These are phyloP conservation scores for Globisporangium camurandrum DNA, from an alignment of 352 stramenopile species.

Conservation along the genomic window DNA sequence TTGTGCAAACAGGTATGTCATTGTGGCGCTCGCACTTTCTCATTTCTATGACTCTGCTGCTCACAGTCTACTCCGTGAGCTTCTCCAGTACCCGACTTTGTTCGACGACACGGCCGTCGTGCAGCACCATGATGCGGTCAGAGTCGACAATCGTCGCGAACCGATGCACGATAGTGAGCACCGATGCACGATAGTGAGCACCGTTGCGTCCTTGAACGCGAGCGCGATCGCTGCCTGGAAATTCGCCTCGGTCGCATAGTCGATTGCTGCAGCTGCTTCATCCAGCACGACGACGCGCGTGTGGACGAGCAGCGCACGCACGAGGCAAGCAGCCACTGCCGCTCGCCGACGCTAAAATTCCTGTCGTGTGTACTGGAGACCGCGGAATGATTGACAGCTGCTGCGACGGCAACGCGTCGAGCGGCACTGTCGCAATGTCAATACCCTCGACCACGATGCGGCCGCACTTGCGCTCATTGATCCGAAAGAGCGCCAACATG, in stretches of 20 bases:
- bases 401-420: slow-evolving; percentile 57
- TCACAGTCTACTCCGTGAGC: no score
- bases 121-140: slow-evolving; percentile 81
- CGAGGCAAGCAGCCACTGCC: slow-evolving; percentile 90
- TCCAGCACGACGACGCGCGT: slow-evolving; percentile 66
- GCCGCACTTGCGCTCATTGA: slow-evolving; percentile 81
- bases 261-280: slow-evolving; percentile 60
- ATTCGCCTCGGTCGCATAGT: slow-evolving; percentile 68
- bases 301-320: slow-evolving; percentile 35
- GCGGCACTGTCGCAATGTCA: slow-evolving; percentile 50
- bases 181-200: slow-evolving; percentile 88
- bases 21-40: no score
- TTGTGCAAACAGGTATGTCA: no score
- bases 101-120: slow-evolving; percentile 76
- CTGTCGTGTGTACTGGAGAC: slow-evolving; percentile 86
- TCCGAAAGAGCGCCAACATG: slow-evolving; percentile 71
- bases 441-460: slow-evolving; percentile 54
- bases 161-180: slow-evolving; percentile 90
- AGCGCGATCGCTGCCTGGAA: slow-evolving; percentile 64
- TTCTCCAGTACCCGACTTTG: no score
- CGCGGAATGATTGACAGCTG: slow-evolving; percentile 59
- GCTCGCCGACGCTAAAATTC: slow-evolving; percentile 90
- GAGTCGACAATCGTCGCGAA: slow-evolving; percentile 88
- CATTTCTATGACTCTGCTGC: no score
- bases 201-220: slow-evolving; percentile 79